Percentiles rank a stretch among this genome's conserved stretches.
phyloP scores from a whole-genome alignment of 2,329 filamentous ascomycete species.

The Lomentospora prolificans region DNA sequence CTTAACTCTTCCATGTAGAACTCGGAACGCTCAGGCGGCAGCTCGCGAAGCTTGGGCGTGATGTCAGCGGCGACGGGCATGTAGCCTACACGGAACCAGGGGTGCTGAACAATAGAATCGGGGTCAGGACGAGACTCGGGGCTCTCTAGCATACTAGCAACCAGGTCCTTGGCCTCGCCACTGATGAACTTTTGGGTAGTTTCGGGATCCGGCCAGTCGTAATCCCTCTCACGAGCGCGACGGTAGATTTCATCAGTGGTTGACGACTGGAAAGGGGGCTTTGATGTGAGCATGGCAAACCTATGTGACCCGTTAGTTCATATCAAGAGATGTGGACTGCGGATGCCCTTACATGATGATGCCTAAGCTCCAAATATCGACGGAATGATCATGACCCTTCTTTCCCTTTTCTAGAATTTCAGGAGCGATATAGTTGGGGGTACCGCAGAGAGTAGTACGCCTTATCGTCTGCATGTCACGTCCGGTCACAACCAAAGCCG shows the following conservation, averaged over 20 bases:
- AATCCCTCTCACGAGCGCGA: conserved; percentile 60
- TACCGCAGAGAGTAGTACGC: conserved; percentile 89
- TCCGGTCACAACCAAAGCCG: conserved; percentile 81
- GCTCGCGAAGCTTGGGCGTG: conserved; percentile 45
- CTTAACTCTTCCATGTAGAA: conserved; percentile 44
- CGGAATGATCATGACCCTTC: conserved; percentile 93
- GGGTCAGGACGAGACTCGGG: conserved; percentile 66
- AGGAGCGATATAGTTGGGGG: conserved; percentile 95
- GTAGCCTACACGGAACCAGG: conserved; percentile 69
- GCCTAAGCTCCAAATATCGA: conserved; percentile 96
- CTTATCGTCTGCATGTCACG: conserved; percentile 78
- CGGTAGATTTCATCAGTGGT: conserved; percentile 80
- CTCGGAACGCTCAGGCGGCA: conserved; percentile 42
- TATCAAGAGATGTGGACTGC: too few relatives aligned
- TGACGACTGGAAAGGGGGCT: conserved; percentile 89
- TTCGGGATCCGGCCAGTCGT: conserved; percentile 65
- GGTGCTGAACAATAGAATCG: conserved; percentile 68
- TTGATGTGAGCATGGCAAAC: conserved; percentile 94
- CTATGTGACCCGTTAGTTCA: too few relatives aligned
- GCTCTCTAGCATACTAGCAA: conserved; percentile 65
- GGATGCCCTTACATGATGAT: conserved; percentile 78
- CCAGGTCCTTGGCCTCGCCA: conserved; percentile 66
- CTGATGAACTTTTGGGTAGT: conserved; percentile 62
- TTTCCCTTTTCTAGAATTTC: conserved; percentile 92
- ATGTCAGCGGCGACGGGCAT: conserved; percentile 56